Base-by-base conservation (phyloP, 2,329 filamentous ascomycete genomes). In the Verticillium longisporum region DNA sequence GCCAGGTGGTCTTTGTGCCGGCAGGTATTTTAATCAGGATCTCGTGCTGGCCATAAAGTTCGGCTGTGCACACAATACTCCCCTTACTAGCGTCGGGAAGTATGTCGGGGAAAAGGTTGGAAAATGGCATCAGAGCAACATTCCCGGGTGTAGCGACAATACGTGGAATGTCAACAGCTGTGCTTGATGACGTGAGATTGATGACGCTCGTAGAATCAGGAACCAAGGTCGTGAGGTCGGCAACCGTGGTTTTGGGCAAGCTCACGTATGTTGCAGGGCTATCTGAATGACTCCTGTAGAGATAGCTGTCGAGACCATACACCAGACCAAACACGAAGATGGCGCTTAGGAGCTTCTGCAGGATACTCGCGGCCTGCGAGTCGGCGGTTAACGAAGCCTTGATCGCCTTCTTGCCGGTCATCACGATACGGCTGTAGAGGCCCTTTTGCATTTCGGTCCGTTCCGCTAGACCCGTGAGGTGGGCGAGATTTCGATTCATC, bases 21-120 rank as follows among this genome's bases (percentile, higher is more conserved):
- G 75, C 72, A 2, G 83, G 79, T 13, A 87, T 80, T 58, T 77
- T 80, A 58, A 87, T 77, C 58, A 86, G 69, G 34, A 87, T 79
- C 62, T 83, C 78, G 60, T 80, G 78, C 60, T 76, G 74, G 61
- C 79, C 76, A 62, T 76, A 68, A 14, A 79, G 67, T 60, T 80
- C 74, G 13, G 77, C 80, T 1, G 77, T 77, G 69, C 80, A 84
- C n/a, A 77, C 66, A 6, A 70, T 66, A 64, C 67, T 69, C 57
- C 69, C 71, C 62, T 71, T 71, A 32, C 68, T 63, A 14, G 31
- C 15, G 34, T 73, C 67, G 15, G 66, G 55, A 4, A 69, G 64
- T 36, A 68, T 74, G 60, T 77, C 77, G 54, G 74, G 75, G 53
- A 77, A 72, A 14, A 79, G 75, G 45, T 77, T 74, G 21, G 77